Evolutionary conservation across 2,329 filamentous ascomycete genomes (phyloP), one percentile per base, ranked within the genome.

Genomic region (Aschersonia sp.): DNA sequence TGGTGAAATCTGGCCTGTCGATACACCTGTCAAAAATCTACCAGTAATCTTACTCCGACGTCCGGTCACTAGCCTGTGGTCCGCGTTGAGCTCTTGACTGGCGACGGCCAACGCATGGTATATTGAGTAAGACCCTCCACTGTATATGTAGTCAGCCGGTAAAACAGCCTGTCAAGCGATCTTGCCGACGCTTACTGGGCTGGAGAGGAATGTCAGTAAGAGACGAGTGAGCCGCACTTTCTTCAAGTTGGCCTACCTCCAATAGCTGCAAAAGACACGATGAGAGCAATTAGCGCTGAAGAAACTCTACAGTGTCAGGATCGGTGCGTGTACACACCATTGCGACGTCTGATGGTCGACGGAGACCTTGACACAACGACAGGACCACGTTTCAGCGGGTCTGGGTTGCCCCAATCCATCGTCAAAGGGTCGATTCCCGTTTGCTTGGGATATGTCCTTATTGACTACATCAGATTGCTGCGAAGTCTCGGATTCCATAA

Each of bases 91-190:
- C 61, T 97, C 84, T 57, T 90, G 89, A 61, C 87, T 92, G 29
- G 90, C 90, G 53, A 97, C 81, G 10, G 90, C 90, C 31, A 97
- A 75, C 29, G 90, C 90, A 61, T 94, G 88, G 69, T 97, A 97
- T 53, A 95, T 90, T 51, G 87, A 88, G 64, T 98, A 97, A 5
- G 88, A 95, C 49, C 92, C 90, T 53, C 92, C 90, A 40, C 66
- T 69, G 43, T 14, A 7, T 10, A 37, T 6, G 10, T 6, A n/a
- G 37, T 11, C 7, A 9, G 22, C 32, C 45, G 14, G 50, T 37
- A 31, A n/a, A 47, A 32, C 30, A n/a, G 9, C 29, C 10, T 12
- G 30, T 22, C 41, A 5, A 45, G 29, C 11, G 45, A 37, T 39
- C n/a, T 8, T 29, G 5, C 45, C 10, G 8, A 39, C 10, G 54